Evolutionary conservation across 331 rosid species (phyloP), one percentile per base, ranked within the genome.

Genomic region (Cydonia oblonga): DNA sequence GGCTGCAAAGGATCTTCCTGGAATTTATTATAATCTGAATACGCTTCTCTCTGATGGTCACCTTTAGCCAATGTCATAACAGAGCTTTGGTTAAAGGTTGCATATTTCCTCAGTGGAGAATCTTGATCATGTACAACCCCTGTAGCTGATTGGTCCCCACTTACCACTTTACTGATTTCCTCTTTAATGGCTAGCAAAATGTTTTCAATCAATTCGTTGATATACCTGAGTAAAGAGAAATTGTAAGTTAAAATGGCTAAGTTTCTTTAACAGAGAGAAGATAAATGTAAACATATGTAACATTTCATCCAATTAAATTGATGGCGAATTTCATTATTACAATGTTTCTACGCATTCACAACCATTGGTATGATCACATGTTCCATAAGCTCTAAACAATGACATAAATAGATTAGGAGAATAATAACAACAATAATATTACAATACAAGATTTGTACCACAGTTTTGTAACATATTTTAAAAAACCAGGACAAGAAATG

Each of bases 131-230:
- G 59, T 23, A 52, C 89, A 38, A 63, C 60, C 77, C 70, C 80
- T 73, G 76, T 62, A 64, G 83, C 70, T 9, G 81, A 79, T 79
- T 64, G 84, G 72, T 82, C 79, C 70, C 84, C 69, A 8, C 65
- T 87, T 58, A 40, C 71, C 69, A 68, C 77, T 63, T 74, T 75
- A 22, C 64, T 30, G 69, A 71, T 77, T 25, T 82, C 86, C 66
- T 86, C 88, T 65, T 90, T 85, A 76, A 82, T 71, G 68, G 87
- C 80, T 76, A 87, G 84, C 69, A 89, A 75, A 84, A 91, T 80
- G 64, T 81, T 64, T 83, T 91, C 97, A 35, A 95, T 86, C 82
- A 91, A 83, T 84, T 95, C 96, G 33, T 95, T 95, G 74, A 95
- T 81, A 63, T 74, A 88, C 91, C 99, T 95, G 92, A 83, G 56